These are phyloP conservation scores for Lippia alba DNA, from an alignment of 305 asterid genomes.

Conservation along the genomic window DNA sequence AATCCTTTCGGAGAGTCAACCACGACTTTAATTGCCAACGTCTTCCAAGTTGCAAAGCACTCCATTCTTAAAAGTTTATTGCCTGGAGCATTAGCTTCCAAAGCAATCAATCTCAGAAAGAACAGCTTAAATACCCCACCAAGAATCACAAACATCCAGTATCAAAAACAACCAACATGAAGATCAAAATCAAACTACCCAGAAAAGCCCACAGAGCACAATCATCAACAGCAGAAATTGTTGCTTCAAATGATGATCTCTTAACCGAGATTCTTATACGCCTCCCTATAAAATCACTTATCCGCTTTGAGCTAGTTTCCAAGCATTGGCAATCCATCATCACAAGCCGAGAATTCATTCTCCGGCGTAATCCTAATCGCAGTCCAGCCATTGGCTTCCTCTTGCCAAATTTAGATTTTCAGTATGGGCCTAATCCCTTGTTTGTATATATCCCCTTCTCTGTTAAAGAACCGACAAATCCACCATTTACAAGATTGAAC, in stretches of 20 bases:
- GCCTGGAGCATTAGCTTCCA: not conserved
- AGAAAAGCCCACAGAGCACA: not conserved
- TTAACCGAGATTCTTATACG: constrained; percentile 32
- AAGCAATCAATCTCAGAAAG: not conserved
- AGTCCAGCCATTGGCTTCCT: constrained; percentile 34
- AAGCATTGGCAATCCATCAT: constrained; percentile 44
- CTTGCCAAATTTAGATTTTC: not conserved
- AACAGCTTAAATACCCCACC: not conserved
- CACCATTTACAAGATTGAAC: constrained; percentile 9
- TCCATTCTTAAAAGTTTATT: not conserved
- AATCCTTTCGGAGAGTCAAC: too few species aligned
- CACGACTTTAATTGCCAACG: not conserved
- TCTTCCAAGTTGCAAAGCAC: not conserved
- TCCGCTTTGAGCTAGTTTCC: constrained; percentile 41
- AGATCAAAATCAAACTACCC: constrained; percentile 10
- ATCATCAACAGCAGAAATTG: constrained; percentile 19
- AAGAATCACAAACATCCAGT: not conserved
- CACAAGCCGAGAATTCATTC: constrained; percentile 29
- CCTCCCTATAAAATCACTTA: constrained; percentile 39
- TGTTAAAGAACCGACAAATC: not conserved
- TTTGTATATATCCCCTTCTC: constrained; percentile 27
- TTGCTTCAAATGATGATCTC: constrained; percentile 41
- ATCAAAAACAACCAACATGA: constrained; percentile 21
- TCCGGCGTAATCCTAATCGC: constrained; percentile 21
- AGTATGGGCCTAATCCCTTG: not conserved